Conservation (phyloP, 306 rosid species). For the Begonia loranthoides region DNA sequence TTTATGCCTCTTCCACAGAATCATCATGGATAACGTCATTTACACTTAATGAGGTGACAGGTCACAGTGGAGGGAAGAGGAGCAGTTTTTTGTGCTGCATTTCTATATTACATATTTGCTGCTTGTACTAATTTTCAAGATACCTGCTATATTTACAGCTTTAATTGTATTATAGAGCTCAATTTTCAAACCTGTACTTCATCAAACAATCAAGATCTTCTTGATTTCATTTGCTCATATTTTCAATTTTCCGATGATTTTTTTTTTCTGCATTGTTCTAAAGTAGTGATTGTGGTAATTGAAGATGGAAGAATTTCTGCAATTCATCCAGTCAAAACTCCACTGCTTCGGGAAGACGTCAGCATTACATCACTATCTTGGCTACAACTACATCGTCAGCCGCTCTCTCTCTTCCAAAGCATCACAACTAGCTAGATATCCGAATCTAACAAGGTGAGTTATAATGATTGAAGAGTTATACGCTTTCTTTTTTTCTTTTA, state of each 20-base stretch:
- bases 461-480: too few relatives aligned
- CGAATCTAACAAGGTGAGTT: too few relatives aligned
- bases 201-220: not conserved
- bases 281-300: slow-evolving; percentile 2
- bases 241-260: not conserved
- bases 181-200: not conserved
- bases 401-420: not conserved
- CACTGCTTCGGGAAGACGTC: not conserved
- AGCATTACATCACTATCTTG: not conserved
- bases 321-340: not conserved
- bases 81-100: too few relatives aligned
- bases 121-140: not conserved
- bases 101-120: too few relatives aligned
- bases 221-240: not conserved
- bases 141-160: not conserved
- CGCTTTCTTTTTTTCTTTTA: too few relatives aligned
- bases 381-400: not conserved
- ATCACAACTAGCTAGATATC: not conserved
- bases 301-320: slow-evolving; percentile 3
- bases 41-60: too few relatives aligned
- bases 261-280: not conserved
- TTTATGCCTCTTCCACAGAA: too few relatives aligned
- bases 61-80: too few relatives aligned
- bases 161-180: not conserved
- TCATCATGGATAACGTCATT: too few relatives aligned